Conservation (phyloP, 371 early-diverging fungal genomes). For the Phascolomyces articulosus region DNA sequence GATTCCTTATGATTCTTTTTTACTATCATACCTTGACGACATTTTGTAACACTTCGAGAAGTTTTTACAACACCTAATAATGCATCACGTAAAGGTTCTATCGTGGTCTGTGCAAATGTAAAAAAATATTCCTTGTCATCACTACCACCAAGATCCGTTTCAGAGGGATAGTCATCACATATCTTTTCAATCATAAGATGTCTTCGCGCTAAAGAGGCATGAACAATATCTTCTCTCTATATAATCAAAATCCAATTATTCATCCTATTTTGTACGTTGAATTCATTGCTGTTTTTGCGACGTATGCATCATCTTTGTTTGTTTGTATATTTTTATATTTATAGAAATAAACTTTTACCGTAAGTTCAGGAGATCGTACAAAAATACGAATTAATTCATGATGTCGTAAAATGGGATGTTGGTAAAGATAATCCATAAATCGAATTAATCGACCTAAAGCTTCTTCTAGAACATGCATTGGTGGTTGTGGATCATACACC, state of each 20-base stretch:
- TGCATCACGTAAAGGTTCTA: slow-evolving; percentile 27
- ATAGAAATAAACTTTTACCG: no score
- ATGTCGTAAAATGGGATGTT: slow-evolving; percentile 45
- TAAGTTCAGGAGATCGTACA: slow-evolving; percentile 45
- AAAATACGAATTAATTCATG: slow-evolving; percentile 56
- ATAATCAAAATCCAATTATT: neutral
- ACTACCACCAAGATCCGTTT: slow-evolving; percentile 15
- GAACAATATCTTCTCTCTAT: slow-evolving; percentile 29
- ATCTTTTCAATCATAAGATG: slow-evolving; percentile 39
- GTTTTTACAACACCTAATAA: slow-evolving; percentile 8
- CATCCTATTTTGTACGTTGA: no score
- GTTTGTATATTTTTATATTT: slow-evolving; percentile 2
- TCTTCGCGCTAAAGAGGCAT: slow-evolving; percentile 35
- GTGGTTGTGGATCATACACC: slow-evolving; percentile 51
- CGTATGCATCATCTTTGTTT: neutral
- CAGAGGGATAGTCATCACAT: slow-evolving; percentile 18
- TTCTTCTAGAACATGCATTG: slow-evolving; percentile 32
- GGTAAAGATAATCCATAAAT: slow-evolving; percentile 52
- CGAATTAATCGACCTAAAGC: slow-evolving; percentile 34
- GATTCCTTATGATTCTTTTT: neutral
- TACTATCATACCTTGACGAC: slow-evolving; percentile 23
- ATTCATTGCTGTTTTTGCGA: no score
- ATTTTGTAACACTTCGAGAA: slow-evolving; percentile 12
- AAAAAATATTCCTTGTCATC: slow-evolving; percentile 44
- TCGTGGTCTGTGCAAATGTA: slow-evolving; percentile 27